Evolutionary conservation across 176 grass and related monocot species (phyloP), one percentile per base, ranked within the genome.

Genomic region (Musa itinerans): DNA sequence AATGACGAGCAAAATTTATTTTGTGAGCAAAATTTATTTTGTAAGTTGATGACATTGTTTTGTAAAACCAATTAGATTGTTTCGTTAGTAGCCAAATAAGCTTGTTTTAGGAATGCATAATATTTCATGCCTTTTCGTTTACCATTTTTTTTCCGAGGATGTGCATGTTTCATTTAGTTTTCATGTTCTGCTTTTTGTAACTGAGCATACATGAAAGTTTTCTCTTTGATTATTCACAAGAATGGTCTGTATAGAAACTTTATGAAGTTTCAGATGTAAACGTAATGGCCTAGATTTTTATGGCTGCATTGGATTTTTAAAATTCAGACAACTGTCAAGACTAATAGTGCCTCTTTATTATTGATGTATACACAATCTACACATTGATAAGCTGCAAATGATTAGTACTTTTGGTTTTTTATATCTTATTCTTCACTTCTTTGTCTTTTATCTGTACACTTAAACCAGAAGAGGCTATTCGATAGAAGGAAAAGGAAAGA

Each of bases 1-100:
- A 72, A 85, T 90, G 53, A 91, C 81, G 66, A 95, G 91, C 83
- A 99, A 91, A 43, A 43, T 43, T 43, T 43, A 43, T 43, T 43
- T 43, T 43, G 34, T 43, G 34, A 43, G 34, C 34, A 65, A 74
- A 90, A 77, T 99, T 74, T 88, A 89, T 80, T 91, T 94, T 65
- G 91, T 99, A 89, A 58, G 90, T 89, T 54, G 48, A 63, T 17
- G 17, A 12, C 59, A 49, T 29, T 63, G 2, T 1, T 52, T 52
- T 64, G 10, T 13, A 43, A 15, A 13, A 63, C 11, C 63, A 29
- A 9, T 19, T 25, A 50, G 19, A 52, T 19, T 53, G 57, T 51
- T 73, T 29, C 9, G 55, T 79, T 19, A 43, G 1, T 43, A 8
- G 19, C 53, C 16, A 20, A 10, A 12, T 23, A 24, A 81, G 58